Base-by-base conservation (phyloP, 2,329 filamentous ascomycete genomes). In the Paraphoma sp. region DNA sequence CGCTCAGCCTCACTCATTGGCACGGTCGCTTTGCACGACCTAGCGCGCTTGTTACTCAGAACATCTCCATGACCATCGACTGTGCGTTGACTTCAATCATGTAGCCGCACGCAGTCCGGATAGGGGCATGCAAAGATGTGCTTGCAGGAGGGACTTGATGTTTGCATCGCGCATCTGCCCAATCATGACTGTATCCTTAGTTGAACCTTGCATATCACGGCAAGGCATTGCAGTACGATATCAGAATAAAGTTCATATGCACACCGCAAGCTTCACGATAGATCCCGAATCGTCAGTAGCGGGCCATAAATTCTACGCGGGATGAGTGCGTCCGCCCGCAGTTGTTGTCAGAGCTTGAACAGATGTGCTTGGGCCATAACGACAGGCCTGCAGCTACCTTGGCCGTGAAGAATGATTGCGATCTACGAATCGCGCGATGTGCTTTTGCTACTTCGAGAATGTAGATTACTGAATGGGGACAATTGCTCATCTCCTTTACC, bases 1-100 rank as follows among this genome's bases (percentile, higher is more conserved):
- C 57, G 63, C 31, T 43, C 50, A 65, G 67, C 65, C 58, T 68
- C 64, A 64, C 54, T 65, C 62, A 36, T 71, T 70, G 60, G 66
- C 51, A 58, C 61, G 60, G 67, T 42, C 51, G 17, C 40, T 47
- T 46, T 52, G 48, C 30, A 46, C 54, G 54, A 18, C 50, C 33
- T 45, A 50, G 54, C 48, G 51, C 51, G 42, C 12, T 44, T 38
- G 38, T 43, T 28, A 33, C 45, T 36, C 38, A 29, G n/a, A 52
- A 29, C 41, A 42, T n/a, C 49, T 40, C 47, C 45, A 31, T 10
- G 41, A 40, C 31, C 40, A 36, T 36, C 33, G 44, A 47, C 43
- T 38, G 29, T 50, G 31, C 45, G 50, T 56, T 53, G 40, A 31
- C 14, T 56, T 43, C 29, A 56, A 44, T 47, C 56, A 60, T 64